These are phyloP conservation scores for Bruguiera sexangula DNA, from an alignment of 345 rosid species.

Conservation along the genomic window DNA sequence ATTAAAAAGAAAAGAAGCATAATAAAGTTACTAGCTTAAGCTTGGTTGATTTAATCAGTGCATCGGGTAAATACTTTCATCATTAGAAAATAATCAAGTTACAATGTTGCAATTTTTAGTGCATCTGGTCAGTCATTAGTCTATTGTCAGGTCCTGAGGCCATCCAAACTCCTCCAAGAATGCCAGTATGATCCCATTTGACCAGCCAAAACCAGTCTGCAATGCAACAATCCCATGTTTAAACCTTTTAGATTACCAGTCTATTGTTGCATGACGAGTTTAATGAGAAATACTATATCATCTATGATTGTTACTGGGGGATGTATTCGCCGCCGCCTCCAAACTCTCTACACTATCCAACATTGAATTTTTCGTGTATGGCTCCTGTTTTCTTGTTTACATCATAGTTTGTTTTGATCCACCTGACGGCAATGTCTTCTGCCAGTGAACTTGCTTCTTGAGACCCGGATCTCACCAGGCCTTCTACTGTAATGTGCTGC, in stretches of 20 bases:
- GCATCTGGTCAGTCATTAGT: constrained; percentile 18
- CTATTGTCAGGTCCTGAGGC: constrained; percentile 51
- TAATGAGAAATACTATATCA: neutral
- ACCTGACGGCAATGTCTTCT: constrained; percentile 61
- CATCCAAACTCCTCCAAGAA: constrained; percentile 95
- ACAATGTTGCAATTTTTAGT: too few relatives aligned
- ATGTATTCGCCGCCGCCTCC: constrained; percentile 70
- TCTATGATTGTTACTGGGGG: constrained; percentile 34
- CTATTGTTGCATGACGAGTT: neutral
- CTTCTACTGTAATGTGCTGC: constrained; percentile 75
- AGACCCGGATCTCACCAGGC: constrained; percentile 49
- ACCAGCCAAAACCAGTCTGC: constrained; percentile 98
- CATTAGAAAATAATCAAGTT: too few relatives aligned
- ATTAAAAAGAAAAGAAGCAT: too few relatives aligned
- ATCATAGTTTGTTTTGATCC: constrained; percentile 66
- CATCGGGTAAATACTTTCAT: too few relatives aligned
- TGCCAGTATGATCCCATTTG: constrained; percentile 78
- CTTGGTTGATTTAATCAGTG: too few relatives aligned
- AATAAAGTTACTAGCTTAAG: too few relatives aligned
- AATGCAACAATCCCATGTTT: neutral
- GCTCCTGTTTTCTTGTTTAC: constrained; percentile 52
- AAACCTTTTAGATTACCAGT: neutral
- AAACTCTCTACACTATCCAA: constrained; percentile 42
- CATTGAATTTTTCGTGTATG: constrained; percentile 53
- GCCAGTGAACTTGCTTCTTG: constrained; percentile 60